Percentiles rank a stretch among this genome's conserved stretches.
phyloP scores from a whole-genome alignment of 1,139 yeast genomes.

The Yamadazyma dendronema region DNA sequence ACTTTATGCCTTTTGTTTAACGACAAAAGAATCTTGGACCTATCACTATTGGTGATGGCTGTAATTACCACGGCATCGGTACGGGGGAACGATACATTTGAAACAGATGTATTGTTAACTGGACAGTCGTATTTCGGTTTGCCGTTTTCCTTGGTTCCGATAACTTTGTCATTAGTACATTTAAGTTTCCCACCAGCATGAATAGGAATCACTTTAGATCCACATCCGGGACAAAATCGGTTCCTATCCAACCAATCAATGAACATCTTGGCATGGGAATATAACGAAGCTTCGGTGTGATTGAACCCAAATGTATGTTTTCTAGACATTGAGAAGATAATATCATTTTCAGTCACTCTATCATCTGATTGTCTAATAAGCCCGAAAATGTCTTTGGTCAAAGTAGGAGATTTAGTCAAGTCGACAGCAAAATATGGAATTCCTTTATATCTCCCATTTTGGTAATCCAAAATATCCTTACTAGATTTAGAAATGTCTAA shows the following conservation, averaged over 20 bases:
- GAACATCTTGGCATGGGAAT: slow-evolving; percentile 81
- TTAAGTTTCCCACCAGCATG: slow-evolving; percentile 80
- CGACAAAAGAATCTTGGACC: slow-evolving; percentile 68
- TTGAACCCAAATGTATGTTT: slow-evolving; percentile 36
- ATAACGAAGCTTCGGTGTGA: slow-evolving; percentile 58
- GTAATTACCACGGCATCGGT: slow-evolving; percentile 87
- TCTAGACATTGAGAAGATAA: slow-evolving; percentile 34
- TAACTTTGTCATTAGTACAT: slow-evolving; percentile 45
- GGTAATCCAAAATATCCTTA: slow-evolving; percentile 33
- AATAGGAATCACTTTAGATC: slow-evolving; percentile 62
- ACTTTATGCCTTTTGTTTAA: slow-evolving; percentile 54
- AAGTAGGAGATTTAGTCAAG: slow-evolving; percentile 36
- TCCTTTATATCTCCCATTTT: slow-evolving; percentile 57
- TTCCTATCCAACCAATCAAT: slow-evolving; percentile 81
- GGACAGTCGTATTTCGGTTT: slow-evolving; percentile 44
- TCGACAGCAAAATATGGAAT: slow-evolving; percentile 79
- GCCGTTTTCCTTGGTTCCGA: slow-evolving; percentile 13
- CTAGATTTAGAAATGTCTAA: slow-evolving; percentile 25
- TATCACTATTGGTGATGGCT: slow-evolving; percentile 65
- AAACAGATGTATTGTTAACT: slow-evolving; percentile 51
- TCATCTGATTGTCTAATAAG: slow-evolving; percentile 16
- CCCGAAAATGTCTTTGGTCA: slow-evolving; percentile 22
- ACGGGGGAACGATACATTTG: slow-evolving; percentile 80
- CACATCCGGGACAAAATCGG: slow-evolving; percentile 88
- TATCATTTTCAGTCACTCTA: slow-evolving; percentile 9